A percentile compares a stretch with the other conserved stretches of the same genome.
phyloP scores from a whole-genome alignment of 441 rosid species.

The Erodium chrysanthum region DNA sequence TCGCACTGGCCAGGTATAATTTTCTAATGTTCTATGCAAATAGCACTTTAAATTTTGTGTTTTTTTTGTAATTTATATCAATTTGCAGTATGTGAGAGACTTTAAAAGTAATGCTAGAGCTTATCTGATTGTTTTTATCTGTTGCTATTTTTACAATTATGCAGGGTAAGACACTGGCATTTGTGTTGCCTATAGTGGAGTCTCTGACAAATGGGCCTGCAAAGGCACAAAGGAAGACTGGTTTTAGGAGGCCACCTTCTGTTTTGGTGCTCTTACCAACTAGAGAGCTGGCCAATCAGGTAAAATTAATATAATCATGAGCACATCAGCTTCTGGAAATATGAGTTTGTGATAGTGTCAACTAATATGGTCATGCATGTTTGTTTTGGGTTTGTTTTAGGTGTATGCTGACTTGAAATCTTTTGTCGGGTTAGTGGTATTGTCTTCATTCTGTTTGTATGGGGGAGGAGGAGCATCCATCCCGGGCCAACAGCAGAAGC shows the following conservation, averaged over 20 bases:
- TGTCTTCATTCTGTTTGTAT: conserved; percentile 72
- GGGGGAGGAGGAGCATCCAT: conserved; percentile 60
- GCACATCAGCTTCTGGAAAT: background rate
- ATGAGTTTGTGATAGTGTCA: background rate
- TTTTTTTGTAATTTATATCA: background rate
- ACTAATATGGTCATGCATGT: background rate
- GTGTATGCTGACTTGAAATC: conserved; percentile 67
- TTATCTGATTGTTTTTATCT: background rate
- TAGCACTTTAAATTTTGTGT: background rate
- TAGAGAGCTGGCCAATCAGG: conserved; percentile 90
- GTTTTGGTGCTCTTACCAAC: conserved; percentile 89
- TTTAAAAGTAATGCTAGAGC: background rate
- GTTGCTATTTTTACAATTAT: conserved; percentile 16
- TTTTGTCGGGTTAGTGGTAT: conserved; percentile 65
- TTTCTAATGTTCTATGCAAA: background rate
- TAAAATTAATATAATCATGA: conserved; percentile 12
- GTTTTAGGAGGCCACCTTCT: conserved; percentile 73
- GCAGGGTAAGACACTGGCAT: conserved; percentile 87
- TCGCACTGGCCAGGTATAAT: conserved; percentile 80
- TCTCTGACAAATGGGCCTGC: conserved; percentile 64
- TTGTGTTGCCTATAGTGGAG: conserved; percentile 42
- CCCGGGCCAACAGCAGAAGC: conserved; percentile 41
- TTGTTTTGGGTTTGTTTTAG: conserved; percentile 22
- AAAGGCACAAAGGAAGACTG: conserved; percentile 47
- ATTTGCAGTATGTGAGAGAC: background rate